These are phyloP conservation scores for Wickerhamiella pararugosa DNA, from an alignment of 1,139 yeast species.

Conservation along the genomic window DNA sequence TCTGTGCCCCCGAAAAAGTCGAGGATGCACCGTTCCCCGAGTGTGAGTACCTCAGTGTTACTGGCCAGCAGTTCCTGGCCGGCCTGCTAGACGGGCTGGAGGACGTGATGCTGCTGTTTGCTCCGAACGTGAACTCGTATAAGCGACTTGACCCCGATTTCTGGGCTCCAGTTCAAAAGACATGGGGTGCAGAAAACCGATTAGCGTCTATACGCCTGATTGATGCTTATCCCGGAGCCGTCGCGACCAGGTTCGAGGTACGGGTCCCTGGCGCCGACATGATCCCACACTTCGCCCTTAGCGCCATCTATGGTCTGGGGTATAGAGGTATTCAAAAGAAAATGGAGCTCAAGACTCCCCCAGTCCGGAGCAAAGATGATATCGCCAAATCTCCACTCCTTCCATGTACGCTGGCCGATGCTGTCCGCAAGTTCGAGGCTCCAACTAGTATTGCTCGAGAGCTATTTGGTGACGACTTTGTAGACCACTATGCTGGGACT, in stretches of 20 bases:
- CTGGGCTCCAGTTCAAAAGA: conserved; percentile 28
- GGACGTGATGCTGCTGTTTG: conserved; percentile 26
- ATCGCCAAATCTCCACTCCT: conserved; percentile 11
- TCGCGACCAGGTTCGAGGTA: conserved; percentile 24
- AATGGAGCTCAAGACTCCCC: conserved; percentile 19
- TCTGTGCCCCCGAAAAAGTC: conserved; percentile 21
- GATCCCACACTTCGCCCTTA: conserved; percentile 25
- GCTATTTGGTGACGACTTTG: conserved; percentile 25
- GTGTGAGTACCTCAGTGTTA: conserved; percentile 19
- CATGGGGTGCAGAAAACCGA: conserved; percentile 28
- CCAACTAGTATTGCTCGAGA: conserved; percentile 22
- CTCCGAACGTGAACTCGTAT: conserved; percentile 27
- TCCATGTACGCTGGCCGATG: conserved; percentile 21
- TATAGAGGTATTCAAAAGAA: conserved; percentile 22
- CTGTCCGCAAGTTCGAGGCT: conserved; percentile 21
- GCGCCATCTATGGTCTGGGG: conserved; percentile 26
- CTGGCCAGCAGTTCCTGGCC: conserved; percentile 25
- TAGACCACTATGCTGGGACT: conserved; percentile 26
- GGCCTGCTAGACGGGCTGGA: conserved; percentile 25
- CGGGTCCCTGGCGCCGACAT: conserved; percentile 29
- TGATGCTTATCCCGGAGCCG: conserved; percentile 20
- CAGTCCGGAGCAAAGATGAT: conserved; percentile 18
- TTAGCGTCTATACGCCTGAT: conserved; percentile 26
- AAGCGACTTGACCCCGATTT: conserved; percentile 27
- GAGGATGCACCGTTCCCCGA: conserved; percentile 21